These are phyloP conservation scores for Solanum commersonii DNA, from an alignment of 257 asterid genomes.

Conservation along the genomic window DNA sequence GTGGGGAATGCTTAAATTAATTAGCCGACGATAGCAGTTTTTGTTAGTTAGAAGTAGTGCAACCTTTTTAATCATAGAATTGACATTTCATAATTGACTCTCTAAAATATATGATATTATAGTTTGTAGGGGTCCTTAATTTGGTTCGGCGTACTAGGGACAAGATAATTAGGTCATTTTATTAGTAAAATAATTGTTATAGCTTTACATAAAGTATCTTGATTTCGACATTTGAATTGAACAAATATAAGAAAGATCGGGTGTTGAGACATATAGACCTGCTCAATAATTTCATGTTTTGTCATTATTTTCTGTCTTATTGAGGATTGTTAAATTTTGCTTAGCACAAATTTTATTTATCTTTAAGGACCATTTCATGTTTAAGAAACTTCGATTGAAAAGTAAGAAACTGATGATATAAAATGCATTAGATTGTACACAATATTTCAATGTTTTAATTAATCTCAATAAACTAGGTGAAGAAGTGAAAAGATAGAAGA, in stretches of 20 bases:
- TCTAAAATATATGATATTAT: not conserved
- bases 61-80: not conserved
- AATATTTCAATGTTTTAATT: not conserved
- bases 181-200: not conserved
- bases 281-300: not conserved
- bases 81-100: not conserved
- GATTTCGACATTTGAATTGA: not conserved
- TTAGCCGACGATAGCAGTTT: not conserved
- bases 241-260: not conserved
- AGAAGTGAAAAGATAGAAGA: not conserved
- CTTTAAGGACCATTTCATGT: not conserved
- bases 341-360: not conserved
- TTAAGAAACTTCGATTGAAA: not conserved
- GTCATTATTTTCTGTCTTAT: not conserved
- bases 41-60: not conserved
- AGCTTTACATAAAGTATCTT: not conserved
- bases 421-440: not conserved
- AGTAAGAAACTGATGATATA: not conserved
- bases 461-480: not conserved
- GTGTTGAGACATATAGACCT: not conserved
- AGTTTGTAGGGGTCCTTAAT: not conserved
- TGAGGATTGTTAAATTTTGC: not conserved
- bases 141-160: not conserved
- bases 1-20: not conserved
- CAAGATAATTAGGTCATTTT: not conserved